Evolutionary conservation across 2,329 filamentous ascomycete species (phyloP).

Genomic region (Pezicula neosporulosa): DNA sequence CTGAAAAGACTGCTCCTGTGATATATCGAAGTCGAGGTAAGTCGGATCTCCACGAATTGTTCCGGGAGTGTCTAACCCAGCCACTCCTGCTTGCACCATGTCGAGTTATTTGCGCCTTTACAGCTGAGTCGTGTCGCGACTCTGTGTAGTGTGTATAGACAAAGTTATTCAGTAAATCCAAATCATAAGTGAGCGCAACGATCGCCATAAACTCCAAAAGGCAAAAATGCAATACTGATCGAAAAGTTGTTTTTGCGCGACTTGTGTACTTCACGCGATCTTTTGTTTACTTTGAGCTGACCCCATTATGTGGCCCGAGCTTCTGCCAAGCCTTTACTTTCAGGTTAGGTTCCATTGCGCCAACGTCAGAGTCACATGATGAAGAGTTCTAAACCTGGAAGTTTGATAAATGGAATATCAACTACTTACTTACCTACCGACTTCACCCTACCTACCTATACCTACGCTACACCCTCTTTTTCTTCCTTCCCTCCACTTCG

Average conservation of each 20-base stretch:
- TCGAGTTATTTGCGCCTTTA: constrained; percentile 23
- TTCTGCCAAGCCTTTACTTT: no score
- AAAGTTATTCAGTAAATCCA: constrained; percentile 15
- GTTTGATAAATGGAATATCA: no score
- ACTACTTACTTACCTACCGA: no score
- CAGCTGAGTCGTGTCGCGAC: constrained; percentile 4
- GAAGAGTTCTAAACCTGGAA: no score
- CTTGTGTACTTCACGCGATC: not conserved
- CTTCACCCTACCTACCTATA: no score
- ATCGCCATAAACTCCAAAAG: constrained; percentile 25
- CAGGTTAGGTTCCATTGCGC: no score
- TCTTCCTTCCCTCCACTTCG: no score
- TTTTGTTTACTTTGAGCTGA: not conserved
- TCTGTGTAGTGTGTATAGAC: constrained; percentile 12
- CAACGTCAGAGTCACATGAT: no score
- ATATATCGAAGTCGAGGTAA: constrained; percentile 81
- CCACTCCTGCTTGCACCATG: constrained; percentile 64
- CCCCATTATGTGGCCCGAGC: no score
- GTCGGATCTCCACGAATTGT: constrained; percentile 84
- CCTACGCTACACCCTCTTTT: no score
- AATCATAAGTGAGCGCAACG: constrained; percentile 15
- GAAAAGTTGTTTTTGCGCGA: not conserved
- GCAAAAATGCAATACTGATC: constrained; percentile 16
- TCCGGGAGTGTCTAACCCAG: constrained; percentile 77
- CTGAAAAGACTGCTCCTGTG: constrained; percentile 82